Percentiles rank a stretch among this genome's conserved stretches.
Conservation (phyloP, 805 yeast species). For the Candida ulmi region DNA sequence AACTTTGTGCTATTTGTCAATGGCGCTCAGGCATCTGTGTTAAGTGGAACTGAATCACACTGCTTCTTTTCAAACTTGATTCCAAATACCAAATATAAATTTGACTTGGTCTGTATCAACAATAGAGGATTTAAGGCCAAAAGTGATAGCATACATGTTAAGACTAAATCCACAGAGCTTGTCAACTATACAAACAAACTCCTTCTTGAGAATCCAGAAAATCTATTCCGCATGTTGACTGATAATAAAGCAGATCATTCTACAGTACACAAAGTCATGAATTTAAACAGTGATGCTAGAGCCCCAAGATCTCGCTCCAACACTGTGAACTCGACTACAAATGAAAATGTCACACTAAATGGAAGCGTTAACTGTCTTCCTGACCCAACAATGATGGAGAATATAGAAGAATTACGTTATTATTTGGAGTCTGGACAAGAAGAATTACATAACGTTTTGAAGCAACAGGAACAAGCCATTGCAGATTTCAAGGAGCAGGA, state of each 20-base stretch:
- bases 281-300: slow-evolving; percentile 6
- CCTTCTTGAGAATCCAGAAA: slow-evolving; percentile 33
- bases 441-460: slow-evolving; percentile 30
- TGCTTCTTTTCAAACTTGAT: slow-evolving; percentile 28
- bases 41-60: slow-evolving; percentile 31
- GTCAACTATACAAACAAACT: slow-evolving; percentile 16
- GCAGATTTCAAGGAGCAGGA: slow-evolving; percentile 36
- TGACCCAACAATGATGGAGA: slow-evolving; percentile 25
- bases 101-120: slow-evolving; percentile 39
- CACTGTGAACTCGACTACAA: slow-evolving; percentile 24
- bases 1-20: slow-evolving; percentile 34
- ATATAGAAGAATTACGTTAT: slow-evolving; percentile 38
- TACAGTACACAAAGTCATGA: slow-evolving; percentile 18
- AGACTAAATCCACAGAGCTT: slow-evolving; percentile 27
- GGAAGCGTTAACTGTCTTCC: slow-evolving; percentile 12
- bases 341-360: slow-evolving; percentile 8
- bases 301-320: slow-evolving; percentile 28
- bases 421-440: slow-evolving; percentile 36
- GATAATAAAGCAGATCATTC: slow-evolving; percentile 27
- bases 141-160: slow-evolving; percentile 34
- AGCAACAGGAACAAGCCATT: slow-evolving; percentile 27
- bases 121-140: slow-evolving; percentile 34
- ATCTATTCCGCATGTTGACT: slow-evolving; percentile 28
- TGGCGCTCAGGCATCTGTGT: slow-evolving; percentile 29
- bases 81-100: slow-evolving; percentile 33